Percentiles rank a stretch among this genome's conserved stretches.
phyloP scores from a whole-genome alignment of 176 grass and related monocot genomes.

The Hordeum vulgare region DNA sequence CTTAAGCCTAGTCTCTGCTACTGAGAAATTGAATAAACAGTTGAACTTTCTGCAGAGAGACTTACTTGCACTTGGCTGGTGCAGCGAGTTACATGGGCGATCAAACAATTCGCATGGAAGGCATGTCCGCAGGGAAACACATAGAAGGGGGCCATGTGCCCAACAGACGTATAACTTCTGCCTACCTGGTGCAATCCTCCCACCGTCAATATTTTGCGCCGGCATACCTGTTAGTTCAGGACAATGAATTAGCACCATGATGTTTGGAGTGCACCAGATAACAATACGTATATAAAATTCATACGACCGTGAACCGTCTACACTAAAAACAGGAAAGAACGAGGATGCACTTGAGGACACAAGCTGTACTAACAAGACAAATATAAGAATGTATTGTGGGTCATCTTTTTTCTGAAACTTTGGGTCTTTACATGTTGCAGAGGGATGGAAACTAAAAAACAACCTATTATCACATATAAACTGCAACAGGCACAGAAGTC shows the following conservation, averaged over 20 bases:
- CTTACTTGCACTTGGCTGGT: conserved; percentile 61
- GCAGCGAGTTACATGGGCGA: conserved; percentile 77
- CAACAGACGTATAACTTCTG: conserved; percentile 69
- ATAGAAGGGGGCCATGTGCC: conserved; percentile 85
- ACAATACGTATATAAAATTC: not conserved
- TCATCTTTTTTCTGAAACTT: not conserved
- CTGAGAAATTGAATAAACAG: not conserved
- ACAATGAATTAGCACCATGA: conserved; percentile 5
- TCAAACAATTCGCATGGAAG: conserved; percentile 92
- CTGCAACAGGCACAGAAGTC: not conserved
- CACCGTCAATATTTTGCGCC: conserved; percentile 83
- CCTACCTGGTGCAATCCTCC: conserved; percentile 65
- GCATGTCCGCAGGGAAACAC: conserved; percentile 92
- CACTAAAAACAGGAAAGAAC: not conserved
- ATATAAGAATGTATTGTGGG: not conserved
- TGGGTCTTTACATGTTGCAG: not conserved
- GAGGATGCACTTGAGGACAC: not conserved
- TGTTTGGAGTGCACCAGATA: not conserved
- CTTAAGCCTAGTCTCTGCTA: not conserved
- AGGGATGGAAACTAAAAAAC: not conserved
- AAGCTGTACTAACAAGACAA: not conserved
- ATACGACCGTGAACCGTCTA: not conserved
- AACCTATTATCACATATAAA: not conserved
- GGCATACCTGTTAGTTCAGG: conserved; percentile 48
- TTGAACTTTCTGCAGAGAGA: not conserved